Base-by-base conservation (phyloP, 2,329 filamentous ascomycete genomes). In the Lachnellula hyalina region DNA sequence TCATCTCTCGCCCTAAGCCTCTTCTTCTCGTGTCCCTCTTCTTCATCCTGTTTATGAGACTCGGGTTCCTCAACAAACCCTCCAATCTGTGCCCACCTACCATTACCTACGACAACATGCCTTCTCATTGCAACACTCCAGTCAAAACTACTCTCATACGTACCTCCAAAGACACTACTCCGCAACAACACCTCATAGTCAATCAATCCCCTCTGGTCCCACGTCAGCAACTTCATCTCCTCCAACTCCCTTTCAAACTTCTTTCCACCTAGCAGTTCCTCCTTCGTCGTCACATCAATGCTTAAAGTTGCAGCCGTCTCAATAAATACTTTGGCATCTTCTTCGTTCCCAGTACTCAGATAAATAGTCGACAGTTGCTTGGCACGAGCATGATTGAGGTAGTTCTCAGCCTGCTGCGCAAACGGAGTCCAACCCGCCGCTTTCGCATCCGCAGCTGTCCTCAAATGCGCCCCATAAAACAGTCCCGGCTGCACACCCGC, bases 151-250 rank as follows among this genome's bases (percentile, higher is more conserved):
- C 74, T 77, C 63, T 68, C 69, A n/a, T 71, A 68, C 14, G 72
- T 67, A 0, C 76, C 76, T 0, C 71, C 69, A 55, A 77, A 72
- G 11, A 70, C 58, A 23, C 69, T 72, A 14, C 72, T 70, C 17
- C 72, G 61, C 54, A 74, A 65, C 62, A 78, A 61, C 5, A 80
- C 70, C 64, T 77, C 75, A 61, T 74, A 78, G 62, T 80, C 77
- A 14, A 79, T 71, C 28, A 78, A 64, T 0, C 69, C 71, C 42
- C 73, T 71, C 67, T 79, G 76, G 59, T 78, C 75, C 71, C 72
- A 77, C 7, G 65, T 71, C 47, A 79, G 60, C 14, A 48, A 49
- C 9, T 67, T 40, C 9, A 79, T 64, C 19, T 58, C 57, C 9
- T 49, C 49, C 2, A 67, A 58, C 44, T 75, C 74, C 1, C 47